Conservation (phyloP, 2,329 filamentous ascomycete genomes). For the Ophiostoma sp. region DNA sequence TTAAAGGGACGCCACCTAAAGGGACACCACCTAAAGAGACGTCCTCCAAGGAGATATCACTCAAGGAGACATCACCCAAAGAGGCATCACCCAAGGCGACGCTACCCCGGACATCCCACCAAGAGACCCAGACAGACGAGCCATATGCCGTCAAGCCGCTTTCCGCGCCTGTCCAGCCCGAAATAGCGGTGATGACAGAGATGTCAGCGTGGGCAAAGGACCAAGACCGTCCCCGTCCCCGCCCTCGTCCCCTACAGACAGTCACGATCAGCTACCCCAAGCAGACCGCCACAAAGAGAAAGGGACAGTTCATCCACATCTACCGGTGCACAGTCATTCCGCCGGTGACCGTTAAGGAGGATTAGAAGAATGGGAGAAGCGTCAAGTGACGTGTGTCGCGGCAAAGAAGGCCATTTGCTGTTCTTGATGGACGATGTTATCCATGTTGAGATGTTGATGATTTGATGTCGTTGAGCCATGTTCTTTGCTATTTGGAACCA, state of each 20-base stretch:
- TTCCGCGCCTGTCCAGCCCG: background rate
- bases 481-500: background rate
- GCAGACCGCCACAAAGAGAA: background rate
- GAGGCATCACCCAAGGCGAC: no score
- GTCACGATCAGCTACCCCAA: background rate
- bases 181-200: no score
- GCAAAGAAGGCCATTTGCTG: background rate
- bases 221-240: background rate
- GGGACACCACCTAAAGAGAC: background rate
- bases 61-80: background rate
- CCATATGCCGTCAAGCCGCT: background rate
- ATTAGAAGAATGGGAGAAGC: background rate
- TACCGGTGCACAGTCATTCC: constrained; percentile 10
- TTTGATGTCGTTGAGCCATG: background rate
- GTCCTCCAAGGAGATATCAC: background rate
- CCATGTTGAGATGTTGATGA: no score
- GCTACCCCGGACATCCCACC: background rate
- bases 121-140: background rate
- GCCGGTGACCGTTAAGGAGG: background rate
- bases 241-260: background rate
- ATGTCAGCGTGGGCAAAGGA: no score
- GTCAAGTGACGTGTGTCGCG: background rate
- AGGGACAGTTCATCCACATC: background rate
- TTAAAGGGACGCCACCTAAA: background rate
- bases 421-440: background rate